Evolutionary conservation across 1,284 basidiomycete genomes (phyloP), one percentile per base, ranked within the genome.

Genomic region (Tilletia setariae): DNA sequence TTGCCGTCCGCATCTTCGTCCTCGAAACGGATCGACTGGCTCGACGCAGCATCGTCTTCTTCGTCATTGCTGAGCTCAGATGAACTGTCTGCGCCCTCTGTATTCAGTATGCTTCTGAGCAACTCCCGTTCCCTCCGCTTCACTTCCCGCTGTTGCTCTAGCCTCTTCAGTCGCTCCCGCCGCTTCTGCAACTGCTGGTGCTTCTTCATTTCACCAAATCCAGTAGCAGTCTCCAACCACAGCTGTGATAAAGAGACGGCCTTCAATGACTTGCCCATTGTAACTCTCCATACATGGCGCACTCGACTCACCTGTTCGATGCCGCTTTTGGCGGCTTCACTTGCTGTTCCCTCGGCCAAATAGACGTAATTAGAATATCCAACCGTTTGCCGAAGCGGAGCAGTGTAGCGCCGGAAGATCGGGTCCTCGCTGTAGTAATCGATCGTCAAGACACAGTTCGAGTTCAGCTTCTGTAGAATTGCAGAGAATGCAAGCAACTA

Each of bases 1-100:
- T 61, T 61, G 28, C 56, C 56, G 2, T 61, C 56, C 15, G 2
- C 30, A 4, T 61, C 56, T 40, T 61, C 56, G 56, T 61, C 56
- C 56, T 40, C 30, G 28, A 32, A 61, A 30, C 28, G 56, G 28
- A 61, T 28, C 51, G n/a, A 23, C n/a, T 56, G 3, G 25, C 19
- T 16, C 9, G 56, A 61, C 2, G n/a, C 28, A 25, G 56, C 28
- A 35, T 30, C 28, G 56, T 40, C 13, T 11, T 32, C 30, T 19
- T 61, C 28, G 56, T 61, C 56, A 30, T 40, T 61, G 15, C 32
- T 40, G 25, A 40, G 56, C 56, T 53, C 51, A 11, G 51, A 53
- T 25, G 51, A 21, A 25, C 51, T 53, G 51, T 53, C 51, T 7
- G 51, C 28, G 1, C 51, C 21, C 21, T 23, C 51, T 28, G 11